Evolutionary conservation across 257 asterid species (phyloP).

Genomic region (Plantago ovata): DNA sequence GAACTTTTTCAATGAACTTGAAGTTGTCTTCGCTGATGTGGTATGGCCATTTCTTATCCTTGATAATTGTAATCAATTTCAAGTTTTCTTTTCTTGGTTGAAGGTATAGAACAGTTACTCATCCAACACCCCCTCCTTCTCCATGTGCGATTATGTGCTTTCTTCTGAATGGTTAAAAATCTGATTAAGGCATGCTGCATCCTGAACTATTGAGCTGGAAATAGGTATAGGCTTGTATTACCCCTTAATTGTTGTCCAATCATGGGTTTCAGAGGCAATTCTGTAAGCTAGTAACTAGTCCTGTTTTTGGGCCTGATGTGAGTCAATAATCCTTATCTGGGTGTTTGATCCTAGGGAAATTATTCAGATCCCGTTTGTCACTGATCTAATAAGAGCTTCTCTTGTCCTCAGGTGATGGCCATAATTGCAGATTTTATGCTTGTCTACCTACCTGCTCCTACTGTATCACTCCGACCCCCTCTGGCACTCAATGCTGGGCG

Average conservation of each 20-base stretch:
- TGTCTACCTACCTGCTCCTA: constrained; percentile 96
- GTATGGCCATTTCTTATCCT: constrained; percentile 28
- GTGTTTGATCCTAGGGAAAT: too few relatives aligned
- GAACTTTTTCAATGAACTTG: constrained; percentile 61
- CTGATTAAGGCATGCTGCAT: neutral
- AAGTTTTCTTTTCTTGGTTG: neutral
- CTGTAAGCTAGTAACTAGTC: too few relatives aligned
- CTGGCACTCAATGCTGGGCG: constrained; percentile 68
- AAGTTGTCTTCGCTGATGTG: constrained; percentile 61
- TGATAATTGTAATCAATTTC: neutral
- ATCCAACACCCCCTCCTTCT: neutral
- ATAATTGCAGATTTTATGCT: constrained; percentile 96
- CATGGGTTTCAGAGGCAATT: too few relatives aligned
- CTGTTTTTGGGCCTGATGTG: too few relatives aligned
- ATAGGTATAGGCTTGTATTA: too few relatives aligned
- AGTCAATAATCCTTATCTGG: too few relatives aligned
- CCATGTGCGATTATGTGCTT: neutral
- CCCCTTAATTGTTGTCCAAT: too few relatives aligned
- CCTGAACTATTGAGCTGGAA: too few relatives aligned
- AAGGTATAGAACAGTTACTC: neutral
- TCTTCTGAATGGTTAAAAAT: neutral
- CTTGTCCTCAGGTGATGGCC: constrained; percentile 70
- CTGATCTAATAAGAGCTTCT: neutral
- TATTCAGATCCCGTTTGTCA: too few relatives aligned
- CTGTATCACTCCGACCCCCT: constrained; percentile 83